Evolutionary conservation across 345 rosid genomes (phyloP).

Genomic region (thale cress (Arabidopsis thaliana)): TAIR10.1 NC_003074.8:21139001-21139500

Average conservation of each 20-base stretch:
- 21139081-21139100: not conserved
- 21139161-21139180: conserved; percentile 60
- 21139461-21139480: conserved; percentile 63
- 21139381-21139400: conserved; percentile 68
- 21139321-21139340: conserved; percentile 38
- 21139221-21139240: conserved; percentile 33
- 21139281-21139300: conserved; percentile 27
- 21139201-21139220: conserved; percentile 39
- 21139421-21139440: conserved; percentile 88
- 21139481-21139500: conserved; percentile 79
- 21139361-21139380: conserved; percentile 77
- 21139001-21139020: conserved; percentile 18
- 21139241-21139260: conserved; percentile 27
- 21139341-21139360: conserved; percentile 43
- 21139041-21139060: conserved; percentile 15
- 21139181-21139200: conserved; percentile 49
- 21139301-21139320: conserved; percentile 35
- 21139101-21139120: not conserved
- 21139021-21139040: not conserved
- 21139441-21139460: conserved; percentile 72
- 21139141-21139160: conserved; percentile 60
- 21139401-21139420: conserved; percentile 75
- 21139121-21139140: not conserved
- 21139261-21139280: not conserved
- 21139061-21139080: not conserved